Base-by-base conservation (phyloP, 2,329 filamentous ascomycete species). In the Penicillium sp. region DNA sequence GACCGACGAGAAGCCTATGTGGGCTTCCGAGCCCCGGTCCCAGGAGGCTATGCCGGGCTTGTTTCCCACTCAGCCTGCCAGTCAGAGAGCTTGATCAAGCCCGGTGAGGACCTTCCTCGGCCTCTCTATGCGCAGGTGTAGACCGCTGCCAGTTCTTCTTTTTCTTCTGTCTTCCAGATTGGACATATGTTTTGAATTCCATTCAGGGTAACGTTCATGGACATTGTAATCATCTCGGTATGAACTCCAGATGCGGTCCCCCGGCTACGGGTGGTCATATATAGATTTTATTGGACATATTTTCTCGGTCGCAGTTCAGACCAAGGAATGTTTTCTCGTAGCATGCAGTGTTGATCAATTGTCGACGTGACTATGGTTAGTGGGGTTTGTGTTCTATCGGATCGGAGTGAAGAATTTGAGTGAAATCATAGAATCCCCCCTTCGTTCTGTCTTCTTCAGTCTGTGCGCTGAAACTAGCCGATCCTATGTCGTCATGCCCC, bases 1-100 rank as follows among this genome's bases (percentile, higher is more conserved):
- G 81, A 86, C 62, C 84, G 87, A 51, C 84, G 90, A 50, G 88
- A 94, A 60, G 91, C 94, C 8, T 96, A 95, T 67, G 87, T 97
- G 23, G 90, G 89, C 4, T 78, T 93, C 60, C 68, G 71, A 51
- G 67, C 81, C 48, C 69, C 72, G 6, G 64, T 62, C 44, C 51
- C 69, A 47, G 65, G 66, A 46, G 68, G 63, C 53, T 65, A 65
- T 39, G 54, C 62, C 51, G 67, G 68, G 6, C 61, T 68, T 31
- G 56, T 71, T 31, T 65, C 65, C 15, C 66, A 69, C 29, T 55
- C 61, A 19, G 62, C 60, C 48, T 76, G 63, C 65, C 70, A 60
- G 38, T 59, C 60, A 5, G 65, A 69, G 38, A 57, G 66, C 29
- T 59, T 64, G 60, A 69, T 72, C 43, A 66, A 71, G 50, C 71